A percentile compares a stretch with the other conserved stretches of the same genome.
These are phyloP conservation scores for Arthrobotrys conoides DNA, from an alignment of 2,329 filamentous ascomycete species.

Conservation along the genomic window DNA sequence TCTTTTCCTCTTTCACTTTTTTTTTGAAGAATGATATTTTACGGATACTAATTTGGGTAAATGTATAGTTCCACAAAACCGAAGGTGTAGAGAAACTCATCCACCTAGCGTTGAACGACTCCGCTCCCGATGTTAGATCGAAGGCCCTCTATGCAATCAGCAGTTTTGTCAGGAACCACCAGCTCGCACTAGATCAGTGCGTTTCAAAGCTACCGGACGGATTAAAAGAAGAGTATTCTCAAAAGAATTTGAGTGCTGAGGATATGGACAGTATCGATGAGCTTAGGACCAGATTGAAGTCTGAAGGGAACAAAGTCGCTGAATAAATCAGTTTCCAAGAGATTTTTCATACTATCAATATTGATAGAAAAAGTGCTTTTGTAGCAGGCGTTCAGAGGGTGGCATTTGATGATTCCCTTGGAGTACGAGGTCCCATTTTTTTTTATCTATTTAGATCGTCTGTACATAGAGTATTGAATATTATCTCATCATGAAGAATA, in stretches of 20 bases:
- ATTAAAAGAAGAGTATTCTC: conserved; percentile 70
- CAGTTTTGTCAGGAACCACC: conserved; percentile 88
- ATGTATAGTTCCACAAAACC: conserved; percentile 70
- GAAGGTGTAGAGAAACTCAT: conserved; percentile 81
- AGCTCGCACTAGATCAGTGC: conserved; percentile 77
- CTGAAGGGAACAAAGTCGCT: conserved; percentile 65
- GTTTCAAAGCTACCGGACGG: conserved; percentile 78
- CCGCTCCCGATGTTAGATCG: conserved; percentile 77
- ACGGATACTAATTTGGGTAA: conserved; percentile 64
- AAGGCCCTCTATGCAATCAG: conserved; percentile 93
- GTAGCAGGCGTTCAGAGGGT: conserved; percentile 27
- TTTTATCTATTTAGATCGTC: background rate
- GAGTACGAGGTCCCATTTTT: conserved; percentile 16
- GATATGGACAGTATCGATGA: conserved; percentile 90
- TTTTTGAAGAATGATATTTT: conserved; percentile 64
- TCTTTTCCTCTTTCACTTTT: conserved; percentile 65
- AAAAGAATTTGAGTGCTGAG: conserved; percentile 79
- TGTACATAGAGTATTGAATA: conserved; percentile 10
- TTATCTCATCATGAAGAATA: background rate
- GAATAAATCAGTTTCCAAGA: conserved; percentile 1
- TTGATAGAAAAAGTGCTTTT: conserved; percentile 25
- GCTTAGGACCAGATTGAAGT: conserved; percentile 78
- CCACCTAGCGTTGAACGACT: conserved; percentile 74
- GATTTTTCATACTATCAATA: background rate
- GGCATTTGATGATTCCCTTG: conserved; percentile 19